Evolutionary conservation across 1,284 basidiomycete genomes (phyloP).

Genomic region (Anthracocystis walkeri): DNA sequence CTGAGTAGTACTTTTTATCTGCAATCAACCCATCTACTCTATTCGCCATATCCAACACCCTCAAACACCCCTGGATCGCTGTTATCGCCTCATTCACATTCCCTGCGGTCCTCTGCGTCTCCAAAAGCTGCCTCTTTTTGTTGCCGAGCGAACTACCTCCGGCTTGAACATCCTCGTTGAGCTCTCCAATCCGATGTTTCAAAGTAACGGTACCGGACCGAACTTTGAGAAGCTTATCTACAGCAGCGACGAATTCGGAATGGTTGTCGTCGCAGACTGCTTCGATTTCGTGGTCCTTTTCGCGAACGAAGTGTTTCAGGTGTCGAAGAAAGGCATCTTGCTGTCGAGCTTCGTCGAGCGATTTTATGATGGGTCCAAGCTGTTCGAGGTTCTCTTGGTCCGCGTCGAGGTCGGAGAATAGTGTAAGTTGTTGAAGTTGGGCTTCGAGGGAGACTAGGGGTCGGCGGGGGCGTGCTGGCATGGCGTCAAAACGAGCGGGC

Average conservation of each 20-base stretch:
- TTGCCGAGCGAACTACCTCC: slow-evolving; percentile 60
- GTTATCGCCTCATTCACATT: slow-evolving; percentile 98
- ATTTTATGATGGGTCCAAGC: slow-evolving; percentile 69
- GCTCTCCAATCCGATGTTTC: slow-evolving; percentile 73
- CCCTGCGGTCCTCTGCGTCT: slow-evolving; percentile 88
- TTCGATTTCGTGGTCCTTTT: slow-evolving; percentile 96
- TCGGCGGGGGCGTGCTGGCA: slow-evolving; percentile 33
- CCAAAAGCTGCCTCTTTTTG: slow-evolving; percentile 72
- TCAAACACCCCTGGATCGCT: slow-evolving; percentile 88
- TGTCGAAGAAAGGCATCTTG: slow-evolving; percentile 91
- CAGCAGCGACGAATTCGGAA: slow-evolving; percentile 95
- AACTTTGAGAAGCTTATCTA: slow-evolving; percentile 93
- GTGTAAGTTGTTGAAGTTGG: slow-evolving; percentile 68
- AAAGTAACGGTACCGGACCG: slow-evolving; percentile 77
- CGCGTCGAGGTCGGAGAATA: slow-evolving; percentile 64
- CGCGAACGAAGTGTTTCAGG: slow-evolving; percentile 85
- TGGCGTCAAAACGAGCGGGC: no score
- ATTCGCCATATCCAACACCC: slow-evolving; percentile 93
- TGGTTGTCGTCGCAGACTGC: slow-evolving; percentile 95
- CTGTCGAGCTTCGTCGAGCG: slow-evolving; percentile 86
- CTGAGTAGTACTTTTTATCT: slow-evolving; percentile 93
- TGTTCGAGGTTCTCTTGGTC: slow-evolving; percentile 68
- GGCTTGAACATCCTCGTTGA: slow-evolving; percentile 74
- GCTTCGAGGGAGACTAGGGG: slow-evolving; percentile 66
- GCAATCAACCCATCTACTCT: slow-evolving; percentile 91